Evolutionary conservation across 371 early-diverging fungal genomes (phyloP).

Genomic region (Zancudomyces culisetae): DNA sequence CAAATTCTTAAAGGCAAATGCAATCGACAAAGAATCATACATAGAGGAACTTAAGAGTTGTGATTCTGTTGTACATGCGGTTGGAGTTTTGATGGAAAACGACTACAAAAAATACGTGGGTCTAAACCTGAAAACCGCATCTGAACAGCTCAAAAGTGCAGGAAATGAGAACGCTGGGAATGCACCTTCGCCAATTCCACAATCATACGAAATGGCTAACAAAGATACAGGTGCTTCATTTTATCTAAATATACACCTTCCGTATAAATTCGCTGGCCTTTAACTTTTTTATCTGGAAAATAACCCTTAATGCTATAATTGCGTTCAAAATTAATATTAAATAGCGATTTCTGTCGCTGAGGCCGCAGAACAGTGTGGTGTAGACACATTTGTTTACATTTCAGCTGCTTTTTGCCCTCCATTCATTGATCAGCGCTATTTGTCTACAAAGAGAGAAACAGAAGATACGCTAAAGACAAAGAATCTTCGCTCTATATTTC

Average conservation of each 20-base stretch:
- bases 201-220: conserved; percentile 38
- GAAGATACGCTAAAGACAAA: conserved; percentile 34
- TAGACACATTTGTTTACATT: conserved; percentile 42
- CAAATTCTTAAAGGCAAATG: conserved; percentile 44
- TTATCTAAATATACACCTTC: no score
- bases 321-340: neutral
- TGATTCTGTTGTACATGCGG: conserved; percentile 46
- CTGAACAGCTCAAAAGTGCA: conserved; percentile 22
- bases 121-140: conserved; percentile 46
- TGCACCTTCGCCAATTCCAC: neutral
- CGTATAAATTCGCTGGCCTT: neutral
- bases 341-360: neutral
- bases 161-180: neutral
- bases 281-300: neutral
- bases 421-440: conserved; percentile 44
- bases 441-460: conserved; percentile 56
- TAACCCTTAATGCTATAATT: neutral
- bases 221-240: conserved; percentile 34
- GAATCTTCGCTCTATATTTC: conserved; percentile 32
- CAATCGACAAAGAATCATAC: conserved; percentile 36
- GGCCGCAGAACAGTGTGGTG: neutral
- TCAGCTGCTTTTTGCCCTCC: conserved; percentile 49
- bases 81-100: conserved; percentile 47
- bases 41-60: conserved; percentile 31
- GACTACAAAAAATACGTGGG: conserved; percentile 43